Evolutionary conservation across 805 yeast species (phyloP), one percentile per base, ranked within the genome.

Genomic region (Candida sakaeoensis): DNA sequence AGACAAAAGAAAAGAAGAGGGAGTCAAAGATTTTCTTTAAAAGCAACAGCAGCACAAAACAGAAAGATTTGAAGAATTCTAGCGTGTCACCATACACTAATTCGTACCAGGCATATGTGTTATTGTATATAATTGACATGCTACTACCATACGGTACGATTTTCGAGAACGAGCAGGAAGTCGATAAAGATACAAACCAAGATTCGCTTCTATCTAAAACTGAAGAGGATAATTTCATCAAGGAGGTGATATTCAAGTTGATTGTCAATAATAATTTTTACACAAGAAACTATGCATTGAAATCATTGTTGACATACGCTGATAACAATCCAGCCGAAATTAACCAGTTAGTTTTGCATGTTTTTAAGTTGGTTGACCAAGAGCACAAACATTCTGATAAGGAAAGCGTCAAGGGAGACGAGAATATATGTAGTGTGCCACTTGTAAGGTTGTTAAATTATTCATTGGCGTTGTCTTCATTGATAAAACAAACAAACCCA

Each of bases 111-210:
- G 40, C 60, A 22, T 48, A 43, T 32, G 46, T 67, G 12, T 48
- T 66, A 14, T 50, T 67, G 33, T 44, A 46, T 14, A 54, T 66
- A 2, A 49, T 65, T 17, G 62, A 60, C 17, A 39, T 49, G 22
- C 49, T 68, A 9, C 42, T 65, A 16, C 70, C 71, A 1, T 64
- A 52, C 45, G 71, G 71, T 1, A 48, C 61, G 9, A 62, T 57
- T 39, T 65, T 63, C 34, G 52, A 31, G 17, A 14, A 30, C 15
- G 26, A 25, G 3, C 14, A 25, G 6, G 27, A 33, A 9, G 24
- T 21, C 12, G 30, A 9, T 3, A 17, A 19, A n/a, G 16, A 19
- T 23, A 24, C 44, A n/a, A 52, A 45, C 14, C 53, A 49, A 39
- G 61, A 54, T 26, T 45, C 33, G 31, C 30, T 28, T 24, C 40